Conservation (phyloP, 768 basidiomycete species). For the Calocybe gangraenosa region DNA sequence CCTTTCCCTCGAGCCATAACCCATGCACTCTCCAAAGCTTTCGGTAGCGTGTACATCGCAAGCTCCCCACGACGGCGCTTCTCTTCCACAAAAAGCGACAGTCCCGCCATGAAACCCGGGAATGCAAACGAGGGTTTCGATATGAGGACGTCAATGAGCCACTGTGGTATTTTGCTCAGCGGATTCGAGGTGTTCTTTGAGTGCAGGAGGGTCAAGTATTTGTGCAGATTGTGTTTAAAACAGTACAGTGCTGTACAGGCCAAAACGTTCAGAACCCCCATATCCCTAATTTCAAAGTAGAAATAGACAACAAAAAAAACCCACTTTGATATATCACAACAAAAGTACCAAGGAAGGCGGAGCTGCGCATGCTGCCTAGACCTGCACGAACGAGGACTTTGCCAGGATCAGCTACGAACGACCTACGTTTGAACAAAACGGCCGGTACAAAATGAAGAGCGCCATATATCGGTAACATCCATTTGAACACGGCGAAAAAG, state of each 20-base stretch:
- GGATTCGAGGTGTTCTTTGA: constrained; percentile 22
- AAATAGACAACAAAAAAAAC: constrained; percentile 18
- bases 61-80: constrained; percentile 84
- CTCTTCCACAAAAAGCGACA: constrained; percentile 85
- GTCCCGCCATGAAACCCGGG: constrained; percentile 66
- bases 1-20: constrained; percentile 70
- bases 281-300: neutral
- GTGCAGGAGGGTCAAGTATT: constrained; percentile 34
- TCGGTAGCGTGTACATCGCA: constrained; percentile 89
- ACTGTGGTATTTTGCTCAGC: constrained; percentile 37
- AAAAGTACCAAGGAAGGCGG: constrained; percentile 82
- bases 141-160: constrained; percentile 51
- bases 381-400: constrained; percentile 61
- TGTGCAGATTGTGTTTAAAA: constrained; percentile 58
- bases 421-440: constrained; percentile 72
- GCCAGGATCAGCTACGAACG: constrained; percentile 62
- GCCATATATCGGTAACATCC: constrained; percentile 82
- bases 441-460: constrained; percentile 88
- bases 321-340: constrained; percentile 78
- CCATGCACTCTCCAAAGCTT: constrained; percentile 91
- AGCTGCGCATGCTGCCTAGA: constrained; percentile 76
- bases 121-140: constrained; percentile 74
- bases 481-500: constrained; percentile 77
- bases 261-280: neutral
- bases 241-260: constrained; percentile 52